Evolutionary conservation across 1,139 yeast genomes (phyloP).

Genomic region (Hyphopichia fennica): DNA sequence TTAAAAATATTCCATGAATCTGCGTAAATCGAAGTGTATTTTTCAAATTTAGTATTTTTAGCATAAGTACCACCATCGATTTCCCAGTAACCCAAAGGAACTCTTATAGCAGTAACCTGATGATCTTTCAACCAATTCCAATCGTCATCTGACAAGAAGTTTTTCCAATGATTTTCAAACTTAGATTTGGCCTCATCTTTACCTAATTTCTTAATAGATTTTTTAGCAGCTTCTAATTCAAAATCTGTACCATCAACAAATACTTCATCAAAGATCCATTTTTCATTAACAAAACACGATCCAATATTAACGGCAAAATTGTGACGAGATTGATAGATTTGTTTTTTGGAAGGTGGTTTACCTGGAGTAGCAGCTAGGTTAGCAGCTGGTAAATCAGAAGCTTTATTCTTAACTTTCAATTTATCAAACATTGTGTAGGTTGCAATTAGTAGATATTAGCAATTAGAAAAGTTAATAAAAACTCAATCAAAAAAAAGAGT

Average conservation of each 20-base stretch:
- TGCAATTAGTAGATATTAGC: constrained; percentile 1
- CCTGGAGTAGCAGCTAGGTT: constrained; percentile 31
- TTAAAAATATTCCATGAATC: constrained; percentile 70
- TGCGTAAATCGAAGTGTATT: constrained; percentile 54
- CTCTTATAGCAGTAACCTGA: constrained; percentile 74
- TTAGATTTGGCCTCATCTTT: constrained; percentile 51
- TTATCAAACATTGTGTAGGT: constrained; percentile 34
- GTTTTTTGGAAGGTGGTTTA: constrained; percentile 42
- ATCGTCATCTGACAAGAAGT: constrained; percentile 66
- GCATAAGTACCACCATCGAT: constrained; percentile 64
- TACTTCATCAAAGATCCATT: constrained; percentile 63
- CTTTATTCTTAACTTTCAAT: constrained; percentile 37
- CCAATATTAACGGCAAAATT: constrained; percentile 91
- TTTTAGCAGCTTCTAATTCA: constrained; percentile 72
- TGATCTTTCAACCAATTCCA: constrained; percentile 73
- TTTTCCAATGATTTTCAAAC: constrained; percentile 69
- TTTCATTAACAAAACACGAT: constrained; percentile 77
- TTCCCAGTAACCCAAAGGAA: constrained; percentile 93
- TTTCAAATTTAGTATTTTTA: constrained; percentile 60
- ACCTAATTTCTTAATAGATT: constrained; percentile 50
- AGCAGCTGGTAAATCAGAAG: constrained; percentile 24
- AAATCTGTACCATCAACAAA: constrained; percentile 54
- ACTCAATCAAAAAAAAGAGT: too few relatives aligned
- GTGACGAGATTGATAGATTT: constrained; percentile 63
- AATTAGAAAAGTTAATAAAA: too few relatives aligned